These are phyloP conservation scores for Podaxis pistillaris DNA, from an alignment of 768 basidiomycete genomes.

Conservation along the genomic window DNA sequence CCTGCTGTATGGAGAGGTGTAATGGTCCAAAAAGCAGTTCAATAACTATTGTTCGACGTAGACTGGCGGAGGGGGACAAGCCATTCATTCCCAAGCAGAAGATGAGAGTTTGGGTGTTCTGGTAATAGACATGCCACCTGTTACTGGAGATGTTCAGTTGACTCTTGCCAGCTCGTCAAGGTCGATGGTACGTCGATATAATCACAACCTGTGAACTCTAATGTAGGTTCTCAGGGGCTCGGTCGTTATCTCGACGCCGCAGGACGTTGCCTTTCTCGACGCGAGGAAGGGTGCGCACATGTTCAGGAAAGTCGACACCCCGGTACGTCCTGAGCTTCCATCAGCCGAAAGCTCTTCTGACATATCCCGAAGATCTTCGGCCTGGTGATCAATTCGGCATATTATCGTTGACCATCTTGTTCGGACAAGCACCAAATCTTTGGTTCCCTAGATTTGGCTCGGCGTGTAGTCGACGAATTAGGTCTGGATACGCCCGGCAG, in stretches of 20 bases:
- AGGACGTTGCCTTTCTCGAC: slow-evolving; percentile 89
- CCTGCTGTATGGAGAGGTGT: slow-evolving; percentile 94
- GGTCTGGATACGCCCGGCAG: neutral
- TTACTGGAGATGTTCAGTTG: slow-evolving; percentile 94
- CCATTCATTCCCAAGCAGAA: slow-evolving; percentile 26
- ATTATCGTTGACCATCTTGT: slow-evolving; percentile 79
- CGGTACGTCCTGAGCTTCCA: slow-evolving; percentile 47
- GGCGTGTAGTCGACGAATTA: slow-evolving; percentile 3
- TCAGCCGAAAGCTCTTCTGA: neutral
- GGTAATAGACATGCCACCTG: slow-evolving; percentile 95
- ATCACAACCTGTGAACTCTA: neutral
- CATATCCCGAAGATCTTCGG: slow-evolving; percentile 71
- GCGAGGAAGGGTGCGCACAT: slow-evolving; percentile 91
- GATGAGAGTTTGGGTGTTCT: slow-evolving; percentile 71
- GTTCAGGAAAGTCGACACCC: slow-evolving; percentile 86
- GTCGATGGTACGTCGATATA: slow-evolving; percentile 64
- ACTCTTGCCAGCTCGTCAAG: slow-evolving; percentile 80
- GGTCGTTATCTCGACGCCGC: slow-evolving; percentile 92
- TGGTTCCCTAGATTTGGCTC: slow-evolving; percentile 5
- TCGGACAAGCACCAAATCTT: slow-evolving; percentile 8
- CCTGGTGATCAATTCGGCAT: slow-evolving; percentile 83
- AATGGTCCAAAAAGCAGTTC: slow-evolving; percentile 98
- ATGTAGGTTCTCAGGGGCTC: slow-evolving; percentile 67
- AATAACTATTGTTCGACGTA: slow-evolving; percentile 93
- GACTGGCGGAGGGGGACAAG: slow-evolving; percentile 57